A percentile compares a stretch with the other conserved stretches of the same genome.
phyloP scores from a whole-genome alignment of 2,329 filamentous ascomycete genomes.

The Venturia aucupariae region DNA sequence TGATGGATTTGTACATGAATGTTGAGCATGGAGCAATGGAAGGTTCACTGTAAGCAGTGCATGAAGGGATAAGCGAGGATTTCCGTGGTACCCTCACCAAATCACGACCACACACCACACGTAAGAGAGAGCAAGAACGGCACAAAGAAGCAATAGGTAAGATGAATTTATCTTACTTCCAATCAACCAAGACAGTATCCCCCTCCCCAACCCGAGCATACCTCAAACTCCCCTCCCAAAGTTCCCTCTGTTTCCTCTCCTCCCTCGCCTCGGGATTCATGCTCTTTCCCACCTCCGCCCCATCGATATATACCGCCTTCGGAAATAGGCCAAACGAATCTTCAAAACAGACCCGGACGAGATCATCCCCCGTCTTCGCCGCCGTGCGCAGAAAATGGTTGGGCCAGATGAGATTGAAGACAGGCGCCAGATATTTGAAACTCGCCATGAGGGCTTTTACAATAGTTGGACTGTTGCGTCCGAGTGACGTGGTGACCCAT shows the following conservation, averaged over 20 bases:
- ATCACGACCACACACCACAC: too few relatives aligned
- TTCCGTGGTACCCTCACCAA: too few relatives aligned
- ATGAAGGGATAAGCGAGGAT: too few relatives aligned
- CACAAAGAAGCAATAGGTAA: too few relatives aligned
- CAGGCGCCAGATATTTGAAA: neutral
- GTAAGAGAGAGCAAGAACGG: too few relatives aligned
- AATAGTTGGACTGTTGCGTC: neutral
- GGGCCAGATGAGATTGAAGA: neutral
- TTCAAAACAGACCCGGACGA: constrained; percentile 2
- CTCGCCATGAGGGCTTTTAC: neutral
- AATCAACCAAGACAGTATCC: neutral
- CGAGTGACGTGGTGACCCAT: neutral
- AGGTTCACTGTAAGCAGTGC: too few relatives aligned
- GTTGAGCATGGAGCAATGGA: too few relatives aligned
- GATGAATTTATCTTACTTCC: too few relatives aligned
- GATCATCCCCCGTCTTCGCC: neutral
- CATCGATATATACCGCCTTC: neutral
- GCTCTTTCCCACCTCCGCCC: neutral
- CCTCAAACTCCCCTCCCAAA: constrained; percentile 9
- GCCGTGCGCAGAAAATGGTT: neutral
- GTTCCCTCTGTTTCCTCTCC: neutral
- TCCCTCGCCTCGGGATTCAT: neutral
- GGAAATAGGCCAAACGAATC: neutral
- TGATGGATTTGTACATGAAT: too few relatives aligned
- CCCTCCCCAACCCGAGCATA: neutral